Base-by-base conservation (phyloP, 495 filamentous ascomycete genomes). In the Daldinia childiae region DNA sequence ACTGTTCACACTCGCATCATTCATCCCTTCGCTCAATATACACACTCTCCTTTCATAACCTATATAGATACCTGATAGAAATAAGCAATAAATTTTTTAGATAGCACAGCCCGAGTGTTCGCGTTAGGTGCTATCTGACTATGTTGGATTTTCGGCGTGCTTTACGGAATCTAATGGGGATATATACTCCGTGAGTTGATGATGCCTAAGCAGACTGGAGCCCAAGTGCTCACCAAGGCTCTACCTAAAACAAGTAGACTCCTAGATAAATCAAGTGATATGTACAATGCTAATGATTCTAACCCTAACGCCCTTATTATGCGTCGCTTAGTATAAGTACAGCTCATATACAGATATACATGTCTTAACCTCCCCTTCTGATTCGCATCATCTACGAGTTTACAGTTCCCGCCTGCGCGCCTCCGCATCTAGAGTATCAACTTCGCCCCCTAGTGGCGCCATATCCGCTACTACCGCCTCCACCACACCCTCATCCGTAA, bases 381-480 rank as follows among this genome's bases (percentile, higher is more conserved):
- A 6, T 11, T 17, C 24, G 3, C 26, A 12, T 21, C n/a, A 32
- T 34, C 17, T 21, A 11, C 6, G 24, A 5, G 2, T 34, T 68
- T 59, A 77, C 50, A 83, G 32, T 39, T 81, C 82, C 4, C 71
- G 72, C 34, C 61, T 77, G 69, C 82, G 72, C 15, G 77, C 76
- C 77, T 78, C 77, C 4, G 81, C 76, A 68, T 83, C 82, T 39
- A 83, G 54, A 32, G 65, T 65, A 62, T 79, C 81, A 15, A 79
- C 66, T 64, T 82, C 81, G 48, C 59, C 66, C 41, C 68, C 72
- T 62, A 55, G 43, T 74, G 48, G 72, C 62, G 74, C 78, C 68
- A 76, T 72, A 41, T 77, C 80, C 17, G 62, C 65, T 38, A 55
- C 67, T 21, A 73, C 61, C 30, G 60, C 38, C 45, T 45, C 50